Evolutionary conservation across 257 asterid species (phyloP).

Genomic region (Apocynum venetum): DNA sequence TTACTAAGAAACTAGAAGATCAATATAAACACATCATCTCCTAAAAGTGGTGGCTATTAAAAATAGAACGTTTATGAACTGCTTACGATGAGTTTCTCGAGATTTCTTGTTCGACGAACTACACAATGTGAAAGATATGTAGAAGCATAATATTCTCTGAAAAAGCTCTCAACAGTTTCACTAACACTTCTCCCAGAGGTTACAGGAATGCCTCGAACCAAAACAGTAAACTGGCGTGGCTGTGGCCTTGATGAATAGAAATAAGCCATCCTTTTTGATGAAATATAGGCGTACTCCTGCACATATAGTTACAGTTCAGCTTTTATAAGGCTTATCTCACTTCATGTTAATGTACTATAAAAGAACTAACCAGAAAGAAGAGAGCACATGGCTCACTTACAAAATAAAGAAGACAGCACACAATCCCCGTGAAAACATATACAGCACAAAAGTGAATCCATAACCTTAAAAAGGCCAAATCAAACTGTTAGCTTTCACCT

Average conservation of each 20-base stretch:
- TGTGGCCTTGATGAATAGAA: constrained; percentile 74
- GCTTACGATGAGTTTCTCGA: constrained; percentile 76
- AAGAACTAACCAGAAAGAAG: constrained; percentile 7
- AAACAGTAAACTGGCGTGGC: constrained; percentile 74
- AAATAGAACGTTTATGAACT: constrained; percentile 19
- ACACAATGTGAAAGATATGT: constrained; percentile 86
- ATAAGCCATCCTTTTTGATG: constrained; percentile 61
- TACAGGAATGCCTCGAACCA: constrained; percentile 86
- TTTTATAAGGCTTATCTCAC: constrained; percentile 10
- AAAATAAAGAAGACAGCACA: constrained; percentile 89
- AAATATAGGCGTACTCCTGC: constrained; percentile 84
- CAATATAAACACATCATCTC: constrained; percentile 10
- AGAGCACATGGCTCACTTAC: constrained; percentile 51
- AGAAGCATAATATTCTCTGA: constrained; percentile 69
- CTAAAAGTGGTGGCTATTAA: constrained; percentile 8
- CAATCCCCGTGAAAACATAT: constrained; percentile 81
- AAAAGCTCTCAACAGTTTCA: constrained; percentile 74
- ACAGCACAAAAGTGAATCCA: constrained; percentile 96
- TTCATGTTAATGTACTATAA: constrained; percentile 13
- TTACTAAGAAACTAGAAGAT: background rate
- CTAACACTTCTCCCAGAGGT: constrained; percentile 60
- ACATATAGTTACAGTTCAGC: constrained; percentile 24
- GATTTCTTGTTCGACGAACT: constrained; percentile 70
- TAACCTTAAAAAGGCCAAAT: constrained; percentile 59
- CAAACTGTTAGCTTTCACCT: constrained; percentile 18